These are phyloP conservation scores for Reutealis trisperma DNA, from an alignment of 345 rosid genomes.

Conservation along the genomic window DNA sequence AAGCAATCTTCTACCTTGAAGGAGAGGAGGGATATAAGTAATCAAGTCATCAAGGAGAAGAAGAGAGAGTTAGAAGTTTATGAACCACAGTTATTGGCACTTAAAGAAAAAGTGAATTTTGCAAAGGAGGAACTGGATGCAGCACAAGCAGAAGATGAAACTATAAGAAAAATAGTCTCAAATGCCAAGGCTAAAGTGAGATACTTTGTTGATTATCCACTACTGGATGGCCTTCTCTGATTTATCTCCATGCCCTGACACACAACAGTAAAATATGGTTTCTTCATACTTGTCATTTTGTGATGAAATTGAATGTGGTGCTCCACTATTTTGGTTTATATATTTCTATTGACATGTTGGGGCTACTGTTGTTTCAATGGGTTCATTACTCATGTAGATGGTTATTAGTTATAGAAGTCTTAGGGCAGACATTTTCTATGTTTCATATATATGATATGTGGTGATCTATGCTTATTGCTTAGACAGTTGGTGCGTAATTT, in stretches of 20 bases:
- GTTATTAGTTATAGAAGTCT: too few relatives aligned
- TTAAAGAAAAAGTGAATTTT: not conserved
- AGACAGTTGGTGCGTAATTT: not conserved
- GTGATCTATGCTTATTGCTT: not conserved
- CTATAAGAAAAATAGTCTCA: not conserved
- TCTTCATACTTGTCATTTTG: not conserved
- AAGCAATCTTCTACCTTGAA: slow-evolving; percentile 10
- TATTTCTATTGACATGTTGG: not conserved
- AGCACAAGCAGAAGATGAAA: not conserved
- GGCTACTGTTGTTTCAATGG: not conserved
- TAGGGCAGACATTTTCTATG: not conserved
- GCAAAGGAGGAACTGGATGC: not conserved
- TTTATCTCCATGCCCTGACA: not conserved
- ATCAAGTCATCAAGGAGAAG: not conserved
- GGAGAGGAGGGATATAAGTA: not conserved
- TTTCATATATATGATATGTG: too few relatives aligned
- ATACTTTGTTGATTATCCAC: slow-evolving; percentile 4
- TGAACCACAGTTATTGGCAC: slow-evolving; percentile 2
- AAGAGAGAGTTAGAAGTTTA: not conserved
- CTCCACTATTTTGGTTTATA: too few relatives aligned
- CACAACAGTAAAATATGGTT: not conserved
- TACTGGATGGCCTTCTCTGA: slow-evolving; percentile 3
- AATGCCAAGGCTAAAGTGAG: not conserved
- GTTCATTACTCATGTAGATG: too few relatives aligned
- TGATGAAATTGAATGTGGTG: not conserved